Conservation (phyloP, 495 filamentous ascomycete species). For the Pseudoneurospora amorphoporcata region DNA sequence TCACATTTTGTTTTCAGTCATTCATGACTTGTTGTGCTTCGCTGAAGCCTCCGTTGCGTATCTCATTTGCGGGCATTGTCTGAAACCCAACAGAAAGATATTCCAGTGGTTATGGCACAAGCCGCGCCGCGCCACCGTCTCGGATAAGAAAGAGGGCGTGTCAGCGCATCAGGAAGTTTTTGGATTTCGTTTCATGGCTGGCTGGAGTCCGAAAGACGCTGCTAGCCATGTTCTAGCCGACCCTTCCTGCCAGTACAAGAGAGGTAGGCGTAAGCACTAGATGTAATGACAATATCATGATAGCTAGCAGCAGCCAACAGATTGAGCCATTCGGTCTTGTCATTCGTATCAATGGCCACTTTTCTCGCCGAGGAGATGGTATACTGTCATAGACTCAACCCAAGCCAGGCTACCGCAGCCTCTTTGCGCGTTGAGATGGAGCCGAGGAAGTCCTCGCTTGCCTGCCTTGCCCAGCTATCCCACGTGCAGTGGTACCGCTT, state of each 20-base stretch:
- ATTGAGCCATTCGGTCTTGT: neutral
- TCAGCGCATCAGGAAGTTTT: neutral
- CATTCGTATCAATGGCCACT: neutral
- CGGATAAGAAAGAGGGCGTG: neutral
- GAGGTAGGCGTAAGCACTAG: neutral
- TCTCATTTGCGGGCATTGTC: neutral
- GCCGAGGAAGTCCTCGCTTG: too few relatives aligned
- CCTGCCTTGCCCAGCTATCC: neutral
- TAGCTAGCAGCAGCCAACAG: neutral
- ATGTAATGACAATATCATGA: neutral
- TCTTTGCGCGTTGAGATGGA: too few relatives aligned
- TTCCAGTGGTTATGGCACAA: neutral
- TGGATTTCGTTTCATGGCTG: neutral
- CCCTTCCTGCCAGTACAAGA: neutral
- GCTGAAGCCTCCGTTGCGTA: neutral
- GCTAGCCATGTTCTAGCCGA: neutral
- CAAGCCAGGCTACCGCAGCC: neutral
- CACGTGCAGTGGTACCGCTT: neutral
- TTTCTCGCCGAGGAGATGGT: neutral
- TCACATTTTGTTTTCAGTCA: neutral
- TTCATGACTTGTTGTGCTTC: neutral
- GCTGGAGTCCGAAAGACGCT: neutral
- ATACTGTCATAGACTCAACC: neutral
- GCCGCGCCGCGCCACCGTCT: neutral
- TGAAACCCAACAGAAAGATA: neutral